Evolutionary conservation across 768 basidiomycete species (phyloP), one percentile per base, ranked within the genome.

Genomic region (Lanmaoa rubissima): DNA sequence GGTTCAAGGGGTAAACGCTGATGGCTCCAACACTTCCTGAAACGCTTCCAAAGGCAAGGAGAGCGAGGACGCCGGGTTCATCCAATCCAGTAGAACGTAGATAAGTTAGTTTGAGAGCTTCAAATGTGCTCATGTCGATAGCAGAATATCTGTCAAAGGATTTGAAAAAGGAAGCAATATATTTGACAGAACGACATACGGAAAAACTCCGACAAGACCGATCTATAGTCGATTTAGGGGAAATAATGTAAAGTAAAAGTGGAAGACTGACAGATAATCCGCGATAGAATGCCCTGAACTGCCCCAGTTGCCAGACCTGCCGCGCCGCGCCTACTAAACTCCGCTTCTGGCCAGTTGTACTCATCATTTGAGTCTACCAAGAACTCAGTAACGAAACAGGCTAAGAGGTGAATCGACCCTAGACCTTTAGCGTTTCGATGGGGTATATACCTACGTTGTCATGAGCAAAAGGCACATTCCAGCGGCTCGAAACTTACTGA

Each of bases 91-190:
- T 90, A 34, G 94, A 96, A 50, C 85, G 83, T 39, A 89, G 76
- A 71, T 98, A 98, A 2, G 90, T 86, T 43, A 94, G 77, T 71
- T 98, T 98, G 54, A 99, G 83, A 2, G 93, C 92, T 75, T 98
- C 96, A 57, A 97, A 98, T 4, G 95, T 95, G 64, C 88, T 90
- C 92, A 94, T 96, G 73, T 99, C 96, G 60, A 98, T 99, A 5
- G 96, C 96, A 14, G 92, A 88, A 69, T 91, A 92, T 55, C 88
- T 89, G 68, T 48, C 53, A 38, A 44, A 40, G 36, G 16, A 47
- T 39, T 26, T 60, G 36, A 54, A 55, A 59, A 48, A 48, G 17
- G 16, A 46, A 21, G n/a, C 51, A 11, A 45, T 35, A 47, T 28
- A 10, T 26, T 19, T 28, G 44, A 51, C 8, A 19, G 31, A 6